Percentiles rank a stretch among this genome's conserved stretches.
Evolutionary conservation across 2,329 filamentous ascomycete species (phyloP).

Genomic region (Fusarium sp.): DNA sequence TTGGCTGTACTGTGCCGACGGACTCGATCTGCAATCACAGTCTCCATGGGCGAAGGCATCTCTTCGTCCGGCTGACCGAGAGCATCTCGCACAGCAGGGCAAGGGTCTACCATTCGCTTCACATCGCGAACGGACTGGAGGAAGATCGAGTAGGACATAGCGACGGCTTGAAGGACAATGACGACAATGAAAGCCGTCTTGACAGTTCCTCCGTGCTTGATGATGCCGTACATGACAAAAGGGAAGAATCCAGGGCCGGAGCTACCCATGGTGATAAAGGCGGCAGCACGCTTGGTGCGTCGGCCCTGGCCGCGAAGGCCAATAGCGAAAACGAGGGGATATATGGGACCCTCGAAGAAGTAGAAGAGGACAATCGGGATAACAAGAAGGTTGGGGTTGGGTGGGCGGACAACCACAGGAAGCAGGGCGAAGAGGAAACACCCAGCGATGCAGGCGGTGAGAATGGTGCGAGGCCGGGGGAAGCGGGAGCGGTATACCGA

Average conservation of each 20-base stretch:
- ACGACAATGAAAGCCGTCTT: slow-evolving; percentile 74
- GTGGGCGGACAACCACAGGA: slow-evolving; percentile 57
- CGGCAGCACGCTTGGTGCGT: slow-evolving; percentile 82
- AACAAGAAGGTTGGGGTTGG: slow-evolving; percentile 61
- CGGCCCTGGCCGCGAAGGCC: slow-evolving; percentile 82
- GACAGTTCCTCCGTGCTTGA: slow-evolving; percentile 68
- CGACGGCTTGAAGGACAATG: slow-evolving; percentile 60
- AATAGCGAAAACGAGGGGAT: slow-evolving; percentile 83
- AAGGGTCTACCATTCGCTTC: slow-evolving; percentile 55
- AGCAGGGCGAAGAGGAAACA: slow-evolving; percentile 68
- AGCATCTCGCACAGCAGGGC: slow-evolving; percentile 38
- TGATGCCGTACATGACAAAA: slow-evolving; percentile 76
- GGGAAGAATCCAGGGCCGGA: slow-evolving; percentile 80
- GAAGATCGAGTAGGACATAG: slow-evolving; percentile 62
- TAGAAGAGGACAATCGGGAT: slow-evolving; percentile 77
- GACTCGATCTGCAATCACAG: slow-evolving; percentile 20
- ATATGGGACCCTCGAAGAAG: slow-evolving; percentile 85
- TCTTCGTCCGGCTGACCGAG: slow-evolving; percentile 36
- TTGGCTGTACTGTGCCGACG: slow-evolving; percentile 26
- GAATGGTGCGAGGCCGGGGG: slow-evolving; percentile 75
- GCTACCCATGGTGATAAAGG: slow-evolving; percentile 80
- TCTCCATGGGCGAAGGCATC: slow-evolving; percentile 34
- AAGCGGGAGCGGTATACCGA: slow-evolving; percentile 59
- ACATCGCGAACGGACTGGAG: slow-evolving; percentile 61
- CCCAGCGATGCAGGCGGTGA: slow-evolving; percentile 69